Evolutionary conservation across 306 rosid genomes (phyloP).

Genomic region (Acacia confusa): DNA sequence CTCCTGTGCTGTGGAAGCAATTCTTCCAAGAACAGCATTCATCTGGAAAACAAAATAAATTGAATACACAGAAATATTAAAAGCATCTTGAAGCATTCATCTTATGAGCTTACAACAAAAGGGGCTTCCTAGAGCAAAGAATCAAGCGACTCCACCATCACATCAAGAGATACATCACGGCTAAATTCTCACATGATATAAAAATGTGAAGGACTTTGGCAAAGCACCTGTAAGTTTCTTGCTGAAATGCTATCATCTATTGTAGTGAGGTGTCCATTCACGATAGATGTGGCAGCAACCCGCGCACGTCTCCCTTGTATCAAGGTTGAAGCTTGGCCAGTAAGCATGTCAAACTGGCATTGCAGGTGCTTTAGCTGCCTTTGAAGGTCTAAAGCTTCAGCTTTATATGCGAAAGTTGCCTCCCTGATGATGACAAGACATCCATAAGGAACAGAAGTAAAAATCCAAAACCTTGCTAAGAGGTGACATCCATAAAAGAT

Average conservation of each 20-base stretch:
- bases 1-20: conserved; percentile 83
- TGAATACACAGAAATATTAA: conserved; percentile 1
- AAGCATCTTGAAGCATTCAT: conserved; percentile 4
- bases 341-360: conserved; percentile 83
- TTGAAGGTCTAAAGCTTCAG: conserved; percentile 78
- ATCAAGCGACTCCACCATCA: background rate
- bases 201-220: background rate
- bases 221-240: conserved; percentile 79
- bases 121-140: background rate
- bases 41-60: conserved; percentile 55
- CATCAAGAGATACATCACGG: background rate
- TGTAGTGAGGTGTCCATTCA: conserved; percentile 77
- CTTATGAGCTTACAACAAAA: background rate
- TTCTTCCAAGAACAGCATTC: conserved; percentile 93
- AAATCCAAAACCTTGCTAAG: background rate
- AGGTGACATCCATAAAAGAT: background rate
- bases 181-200: background rate
- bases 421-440: conserved; percentile 54
- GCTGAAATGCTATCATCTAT: conserved; percentile 86
- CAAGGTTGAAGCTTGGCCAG: conserved; percentile 75
- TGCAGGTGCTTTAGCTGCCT: conserved; percentile 73
- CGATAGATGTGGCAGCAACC: conserved; percentile 88
- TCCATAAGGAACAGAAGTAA: background rate
- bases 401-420: conserved; percentile 68
- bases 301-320: conserved; percentile 93